A percentile compares a stretch with the other conserved stretches of the same genome.
These are phyloP conservation scores for Escovopsis weberi DNA, from an alignment of 2,329 filamentous ascomycete genomes.

Conservation along the genomic window DNA sequence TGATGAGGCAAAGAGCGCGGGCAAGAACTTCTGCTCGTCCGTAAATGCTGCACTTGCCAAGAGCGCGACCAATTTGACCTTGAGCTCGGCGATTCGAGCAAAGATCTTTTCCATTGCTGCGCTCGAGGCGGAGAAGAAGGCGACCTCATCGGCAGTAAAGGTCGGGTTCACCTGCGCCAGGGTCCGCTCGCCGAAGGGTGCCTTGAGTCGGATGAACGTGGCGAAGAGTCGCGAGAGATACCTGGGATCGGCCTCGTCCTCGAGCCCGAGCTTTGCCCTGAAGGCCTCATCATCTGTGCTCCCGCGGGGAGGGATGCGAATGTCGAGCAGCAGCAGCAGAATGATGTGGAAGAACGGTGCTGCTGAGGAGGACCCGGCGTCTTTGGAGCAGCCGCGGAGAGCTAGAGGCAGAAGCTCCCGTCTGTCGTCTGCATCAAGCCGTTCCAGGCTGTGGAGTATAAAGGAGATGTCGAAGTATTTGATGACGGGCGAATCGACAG, in stretches of 20 bases:
- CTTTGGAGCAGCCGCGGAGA: constrained; percentile 17
- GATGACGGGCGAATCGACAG: constrained; percentile 56
- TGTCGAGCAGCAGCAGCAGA: constrained; percentile 57
- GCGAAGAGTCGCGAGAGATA: constrained; percentile 65
- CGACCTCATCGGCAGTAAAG: constrained; percentile 15
- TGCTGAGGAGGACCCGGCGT: constrained; percentile 16
- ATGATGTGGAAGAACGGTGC: constrained; percentile 69
- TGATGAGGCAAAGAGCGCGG: constrained; percentile 69
- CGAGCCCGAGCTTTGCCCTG: constrained; percentile 50
- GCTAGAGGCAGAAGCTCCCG: constrained; percentile 53
- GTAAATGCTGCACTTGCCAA: constrained; percentile 75
- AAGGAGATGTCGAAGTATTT: constrained; percentile 82
- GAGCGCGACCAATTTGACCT: constrained; percentile 48
- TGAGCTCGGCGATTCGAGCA: constrained; percentile 29
- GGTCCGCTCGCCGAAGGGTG: constrained; percentile 16
- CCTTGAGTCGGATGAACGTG: constrained; percentile 45
- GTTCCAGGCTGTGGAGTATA: constrained; percentile 62
- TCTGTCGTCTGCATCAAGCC: constrained; percentile 42
- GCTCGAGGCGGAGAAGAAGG: constrained; percentile 16
- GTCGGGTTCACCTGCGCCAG: constrained; percentile 21
- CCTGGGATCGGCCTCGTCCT: constrained; percentile 50
- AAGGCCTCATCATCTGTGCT: constrained; percentile 63
- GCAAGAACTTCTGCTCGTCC: constrained; percentile 69
- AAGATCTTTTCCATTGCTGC: constrained; percentile 50
- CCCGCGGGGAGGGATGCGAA: constrained; percentile 59